Evolutionary conservation across 805 yeast genomes (phyloP).

Genomic region (Yarrowia bubula): DNA sequence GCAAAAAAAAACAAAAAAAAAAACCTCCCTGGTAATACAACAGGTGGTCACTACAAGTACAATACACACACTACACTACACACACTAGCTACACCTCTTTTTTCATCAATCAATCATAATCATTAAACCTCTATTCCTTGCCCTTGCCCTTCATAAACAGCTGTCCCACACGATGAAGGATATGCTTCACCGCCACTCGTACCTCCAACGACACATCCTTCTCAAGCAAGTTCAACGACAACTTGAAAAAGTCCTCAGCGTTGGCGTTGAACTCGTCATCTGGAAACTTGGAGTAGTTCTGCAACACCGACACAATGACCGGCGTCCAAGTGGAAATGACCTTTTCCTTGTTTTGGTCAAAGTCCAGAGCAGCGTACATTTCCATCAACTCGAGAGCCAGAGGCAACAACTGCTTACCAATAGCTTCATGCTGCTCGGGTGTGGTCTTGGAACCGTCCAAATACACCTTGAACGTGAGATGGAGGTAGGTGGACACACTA

Average conservation of each 20-base stretch:
- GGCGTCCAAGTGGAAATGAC: slow-evolving; percentile 87
- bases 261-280: slow-evolving; percentile 41
- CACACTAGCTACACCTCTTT: neutral
- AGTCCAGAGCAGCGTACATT: slow-evolving; percentile 57
- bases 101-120: neutral
- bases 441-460: slow-evolving; percentile 50
- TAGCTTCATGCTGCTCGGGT: slow-evolving; percentile 49
- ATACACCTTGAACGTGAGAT: slow-evolving; percentile 75
- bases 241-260: slow-evolving; percentile 36
- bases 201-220: slow-evolving; percentile 41
- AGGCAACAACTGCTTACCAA: slow-evolving; percentile 57
- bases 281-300: slow-evolving; percentile 76
- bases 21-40: too few species aligned
- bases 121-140: slow-evolving; percentile 4
- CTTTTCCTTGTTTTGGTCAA: slow-evolving; percentile 65
- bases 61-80: neutral
- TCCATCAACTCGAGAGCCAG: slow-evolving; percentile 69
- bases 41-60: neutral
- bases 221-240: slow-evolving; percentile 38
- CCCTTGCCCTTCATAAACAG: slow-evolving; percentile 29
- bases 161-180: slow-evolving; percentile 50
- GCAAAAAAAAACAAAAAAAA: too few species aligned
- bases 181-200: slow-evolving; percentile 39
- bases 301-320: slow-evolving; percentile 81
- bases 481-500: slow-evolving; percentile 82